phyloP scores from a whole-genome alignment of 306 rosid genomes.

The Pyrus bretschneideri region DNA sequence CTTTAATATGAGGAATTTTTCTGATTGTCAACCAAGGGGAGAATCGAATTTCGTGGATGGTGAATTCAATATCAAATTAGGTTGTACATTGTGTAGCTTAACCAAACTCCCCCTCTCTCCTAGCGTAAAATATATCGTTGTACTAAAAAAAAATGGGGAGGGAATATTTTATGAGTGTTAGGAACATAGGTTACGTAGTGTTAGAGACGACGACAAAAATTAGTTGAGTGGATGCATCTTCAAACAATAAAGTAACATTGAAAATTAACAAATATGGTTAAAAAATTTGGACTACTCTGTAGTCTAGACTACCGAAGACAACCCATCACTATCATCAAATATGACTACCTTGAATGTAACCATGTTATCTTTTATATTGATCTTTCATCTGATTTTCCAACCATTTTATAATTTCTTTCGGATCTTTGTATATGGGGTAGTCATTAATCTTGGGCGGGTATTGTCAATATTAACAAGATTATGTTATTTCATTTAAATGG shows the following conservation, averaged over 20 bases:
- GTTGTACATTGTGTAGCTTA: accelerated
- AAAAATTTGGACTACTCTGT: neutral
- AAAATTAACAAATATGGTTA: neutral
- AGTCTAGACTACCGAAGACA: neutral
- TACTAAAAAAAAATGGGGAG: no score
- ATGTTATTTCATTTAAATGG: neutral
- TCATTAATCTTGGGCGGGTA: neutral
- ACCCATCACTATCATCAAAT: neutral
- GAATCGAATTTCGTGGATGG: no score
- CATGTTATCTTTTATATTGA: neutral
- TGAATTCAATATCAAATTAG: no score
- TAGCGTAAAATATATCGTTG: no score
- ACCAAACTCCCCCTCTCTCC: accelerated
- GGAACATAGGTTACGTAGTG: no score
- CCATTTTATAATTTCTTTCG: no score
- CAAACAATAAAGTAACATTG: no score
- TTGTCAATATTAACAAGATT: neutral
- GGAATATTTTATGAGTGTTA: no score
- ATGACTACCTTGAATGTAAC: neutral
- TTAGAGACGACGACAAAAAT: no score
- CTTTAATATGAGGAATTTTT: no score
- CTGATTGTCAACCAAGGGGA: no score
- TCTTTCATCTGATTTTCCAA: neutral
- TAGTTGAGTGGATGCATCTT: neutral
- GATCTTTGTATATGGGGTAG: neutral